Evolutionary conservation across 164 flowering plant species (phyloP), one percentile per base, ranked within the genome.

Genomic region (Amborella trichopoda): DNA sequence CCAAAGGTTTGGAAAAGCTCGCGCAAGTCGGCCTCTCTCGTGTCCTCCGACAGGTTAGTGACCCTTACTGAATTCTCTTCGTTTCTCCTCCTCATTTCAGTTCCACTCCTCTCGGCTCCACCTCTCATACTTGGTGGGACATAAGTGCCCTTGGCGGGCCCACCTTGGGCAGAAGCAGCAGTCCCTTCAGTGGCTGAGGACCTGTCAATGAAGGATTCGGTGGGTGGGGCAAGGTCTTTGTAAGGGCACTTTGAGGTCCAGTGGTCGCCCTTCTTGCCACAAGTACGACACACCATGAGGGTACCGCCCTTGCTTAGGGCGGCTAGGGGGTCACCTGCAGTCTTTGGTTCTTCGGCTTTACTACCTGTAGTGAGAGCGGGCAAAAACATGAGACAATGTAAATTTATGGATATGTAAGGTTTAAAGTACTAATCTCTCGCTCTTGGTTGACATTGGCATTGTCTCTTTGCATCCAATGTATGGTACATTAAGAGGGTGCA

Each of bases 221-320:
- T 13, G 3, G 44, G 80, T 18, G 50, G 56, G 3, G 83, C 78
- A 23, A 81, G 78, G 60, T 81, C 90, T 69, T 78, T 84, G 72
- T 70, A 76, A 8, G 84, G 89, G 51, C 87, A 84, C 51, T 65
- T 68, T 2, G 94, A 64, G 14, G 89, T 84, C 94, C 94, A 84
- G 67, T 81, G 89, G 32, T 84, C 94, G 58, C 86, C 82, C 48
- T 77, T 79, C 73, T 81, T 84, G 23, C 79, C 77, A 56, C 94
- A 84, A 10, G 83, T 75, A 56, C 94, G 68, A 52, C 94, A 84
- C 25, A 79, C 76, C 90, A 77, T 81, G 52, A 84, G 86, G 80
- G 78, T 46, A 36, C 87, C 91, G 30, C 68, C 80, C 58, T 68
- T 76, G 2, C 69, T 69, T 4, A 76, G 62, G 22, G 60, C 62